Evolutionary conservation across 2,329 filamentous ascomycete genomes (phyloP), one percentile per base, ranked within the genome.

Genomic region (Colletotrichum shisoi): DNA sequence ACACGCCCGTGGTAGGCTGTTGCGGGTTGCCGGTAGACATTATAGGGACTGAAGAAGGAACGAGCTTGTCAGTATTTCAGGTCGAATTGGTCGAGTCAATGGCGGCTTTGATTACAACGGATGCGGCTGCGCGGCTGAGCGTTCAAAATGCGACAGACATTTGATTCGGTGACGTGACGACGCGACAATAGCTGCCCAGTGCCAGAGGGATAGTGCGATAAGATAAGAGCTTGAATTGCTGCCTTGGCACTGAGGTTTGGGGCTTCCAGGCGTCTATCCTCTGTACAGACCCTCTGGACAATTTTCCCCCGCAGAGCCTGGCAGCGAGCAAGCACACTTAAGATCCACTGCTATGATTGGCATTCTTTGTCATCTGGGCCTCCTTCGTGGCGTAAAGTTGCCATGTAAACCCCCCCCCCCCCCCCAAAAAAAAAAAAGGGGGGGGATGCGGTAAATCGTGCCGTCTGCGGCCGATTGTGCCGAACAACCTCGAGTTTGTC

Each of bases 341-440:
- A 53, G 63, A 63, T 67, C 46, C 63, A 40, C 63, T 49, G 34
- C 17, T 67, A 58, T 63, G 59, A 63, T 67, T 66, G 49, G 51
- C 51, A 13, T n/a, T n/a, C 44, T 31, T 31, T 31, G 27, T 31
- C 27, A 8, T 31, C 27, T 8, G 27, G 27, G 19, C 17, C 49
- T 24, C n/a, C 39, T 34, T 15, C 15, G 31, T 42, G 40, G 42
- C 27, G 19, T 21, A 9, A 13, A 17, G n/a, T 54, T 60, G 19
- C 24, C n/a, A 51, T 27, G 44, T 24, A 27, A 13, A 0, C 27
- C 27, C 27, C 1, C 27, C 7, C 27, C 27, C 27, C 27, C 27
- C 6, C n/a, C n/a, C n/a, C n/a, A n/a, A n/a, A n/a, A n/a, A n/a
- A 13, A 40, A 12, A 27, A 31, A 6, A 21, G 3, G 21, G 17